phyloP scores from a whole-genome alignment of 1,284 basidiomycete genomes.

The Ustilago cynodontis region DNA sequence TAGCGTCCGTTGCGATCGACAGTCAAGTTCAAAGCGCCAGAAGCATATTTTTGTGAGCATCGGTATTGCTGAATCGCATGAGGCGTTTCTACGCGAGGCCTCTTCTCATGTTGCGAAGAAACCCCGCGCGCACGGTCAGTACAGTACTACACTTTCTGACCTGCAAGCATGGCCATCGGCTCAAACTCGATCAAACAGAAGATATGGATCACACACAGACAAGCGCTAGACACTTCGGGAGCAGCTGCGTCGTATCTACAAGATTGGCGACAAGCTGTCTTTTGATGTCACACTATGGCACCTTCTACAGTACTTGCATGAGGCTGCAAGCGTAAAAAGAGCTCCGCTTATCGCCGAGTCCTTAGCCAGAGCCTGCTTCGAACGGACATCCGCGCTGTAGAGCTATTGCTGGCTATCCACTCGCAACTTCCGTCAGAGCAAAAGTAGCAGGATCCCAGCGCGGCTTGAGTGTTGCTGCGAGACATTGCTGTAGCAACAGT shows the following conservation, averaged over 20 bases:
- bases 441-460: too few relatives aligned
- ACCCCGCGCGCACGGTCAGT: neutral
- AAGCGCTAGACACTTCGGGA: too few relatives aligned
- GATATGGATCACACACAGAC: too few relatives aligned
- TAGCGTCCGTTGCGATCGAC: neutral
- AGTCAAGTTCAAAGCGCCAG: neutral
- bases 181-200: neutral
- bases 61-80: slow-evolving; percentile 6
- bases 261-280: neutral
- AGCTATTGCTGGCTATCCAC: too few relatives aligned
- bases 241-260: too few relatives aligned
- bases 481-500: neutral
- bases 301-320: too few relatives aligned
- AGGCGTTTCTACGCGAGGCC: slow-evolving; percentile 1
- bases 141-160: neutral
- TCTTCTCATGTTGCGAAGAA: neutral
- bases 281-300: neutral
- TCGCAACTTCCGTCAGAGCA: too few relatives aligned
- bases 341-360: slow-evolving; percentile 1
- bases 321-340: neutral
- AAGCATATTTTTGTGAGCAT: slow-evolving; percentile 1
- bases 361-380: too few relatives aligned
- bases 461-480: neutral
- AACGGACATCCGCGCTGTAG: too few relatives aligned
- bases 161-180: slow-evolving; percentile 2